These are phyloP conservation scores for Meyerozyma sp. DNA, from an alignment of 1,139 yeast species.

Conservation along the genomic window DNA sequence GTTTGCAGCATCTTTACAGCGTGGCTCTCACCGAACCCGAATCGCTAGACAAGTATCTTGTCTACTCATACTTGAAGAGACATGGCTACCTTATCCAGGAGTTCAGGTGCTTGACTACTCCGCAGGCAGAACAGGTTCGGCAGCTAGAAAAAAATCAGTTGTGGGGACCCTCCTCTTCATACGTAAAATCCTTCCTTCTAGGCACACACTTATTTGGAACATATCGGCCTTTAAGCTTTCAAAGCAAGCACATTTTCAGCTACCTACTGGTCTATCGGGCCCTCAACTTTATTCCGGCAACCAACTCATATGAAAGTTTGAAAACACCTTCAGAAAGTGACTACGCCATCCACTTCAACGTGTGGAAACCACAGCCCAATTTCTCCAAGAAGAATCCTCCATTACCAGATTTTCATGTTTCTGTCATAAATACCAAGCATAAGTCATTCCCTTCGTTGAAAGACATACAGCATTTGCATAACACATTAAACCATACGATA, in stretches of 20 bases:
- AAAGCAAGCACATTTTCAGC: conserved; percentile 25
- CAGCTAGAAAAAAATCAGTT: background rate
- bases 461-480: conserved; percentile 21
- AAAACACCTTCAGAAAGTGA: conserved; percentile 2
- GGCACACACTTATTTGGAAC: background rate
- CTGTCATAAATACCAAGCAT: conserved; percentile 50
- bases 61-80: conserved; percentile 71
- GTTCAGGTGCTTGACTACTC: background rate
- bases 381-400: conserved; percentile 64
- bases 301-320: conserved; percentile 15
- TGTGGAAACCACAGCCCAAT: conserved; percentile 78
- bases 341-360: conserved; percentile 43
- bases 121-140: conserved; percentile 1
- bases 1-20: conserved; percentile 64
- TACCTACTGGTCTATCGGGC: conserved; percentile 36
- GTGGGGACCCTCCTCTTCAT: background rate
- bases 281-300: conserved; percentile 28
- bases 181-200: background rate
- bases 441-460: conserved; percentile 48
- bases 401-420: conserved; percentile 69
- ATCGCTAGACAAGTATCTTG: conserved; percentile 55
- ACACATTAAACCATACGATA: conserved; percentile 1
- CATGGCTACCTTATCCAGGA: conserved; percentile 56
- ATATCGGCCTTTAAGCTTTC: background rate
- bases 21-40: conserved; percentile 31